Base-by-base conservation (phyloP, 2,329 filamentous ascomycete genomes). In the Lasiodiplodia hormozganensis region DNA sequence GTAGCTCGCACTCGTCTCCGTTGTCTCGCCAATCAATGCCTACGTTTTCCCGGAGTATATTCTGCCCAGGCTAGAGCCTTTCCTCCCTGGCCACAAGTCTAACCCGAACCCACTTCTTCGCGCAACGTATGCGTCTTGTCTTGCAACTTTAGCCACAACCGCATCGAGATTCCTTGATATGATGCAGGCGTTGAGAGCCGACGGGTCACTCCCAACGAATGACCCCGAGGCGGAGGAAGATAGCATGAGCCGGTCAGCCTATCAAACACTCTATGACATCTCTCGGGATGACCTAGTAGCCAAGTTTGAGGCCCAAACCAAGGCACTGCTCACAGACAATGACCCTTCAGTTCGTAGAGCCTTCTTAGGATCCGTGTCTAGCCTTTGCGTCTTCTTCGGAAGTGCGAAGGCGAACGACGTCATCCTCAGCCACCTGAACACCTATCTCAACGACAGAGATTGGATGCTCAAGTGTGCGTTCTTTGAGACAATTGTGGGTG, bases 391-490 rank as follows among this genome's bases (percentile, higher is more conserved):
- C 72, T 98, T 99, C 79, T 98, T 99, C 73, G 94, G 93, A 3
- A 94, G 92, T 70, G 87, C 90, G n/a, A 91, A 94, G 75, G 92
- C 95, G 1, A 97, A 96, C 77, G 96, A 99, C 76, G 93, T 99
- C n/a, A 90, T 99, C 18, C 83, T 99, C 25, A 97, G 94, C 38
- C 96, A 99, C 81, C 84, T 99, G 34, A 98, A 98, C 76, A 99
- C 96, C 0, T 99, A 99, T 74, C 82, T 99, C 10, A 99, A 99
- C 73, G 96, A 98, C 74, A 89, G 91, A 52, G 94, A 99, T 77
- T 99, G 96, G 96, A 93, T 93, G 78, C 83, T 99, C 38, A 97
- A 97, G 78, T 97, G 94, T 74, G 94, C 95, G 2, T 98, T 98
- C 77, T 97, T 99, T 75, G 94, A 97, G 75, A 93, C 94, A 0